A percentile compares a stretch with the other conserved stretches of the same genome.
These are phyloP conservation scores for Podila epigama DNA, from an alignment of 192 early-diverging fungal species.

Conservation along the genomic window DNA sequence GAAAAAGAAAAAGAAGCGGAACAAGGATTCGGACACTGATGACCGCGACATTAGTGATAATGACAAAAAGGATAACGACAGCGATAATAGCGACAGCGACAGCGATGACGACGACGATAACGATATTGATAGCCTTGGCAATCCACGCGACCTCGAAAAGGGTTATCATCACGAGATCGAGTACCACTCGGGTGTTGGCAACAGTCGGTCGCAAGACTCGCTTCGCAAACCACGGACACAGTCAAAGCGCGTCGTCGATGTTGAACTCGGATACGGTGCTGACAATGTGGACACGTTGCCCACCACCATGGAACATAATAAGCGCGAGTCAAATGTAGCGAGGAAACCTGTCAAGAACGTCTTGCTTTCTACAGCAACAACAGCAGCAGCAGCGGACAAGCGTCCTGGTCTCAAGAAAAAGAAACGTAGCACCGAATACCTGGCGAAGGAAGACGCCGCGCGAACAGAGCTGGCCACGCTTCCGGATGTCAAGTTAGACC, in stretches of 20 bases:
- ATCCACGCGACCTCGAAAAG: neutral
- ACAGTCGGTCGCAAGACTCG: conserved; percentile 3
- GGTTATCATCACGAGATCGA: neutral
- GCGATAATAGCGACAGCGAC: neutral
- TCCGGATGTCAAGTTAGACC: conserved; percentile 31
- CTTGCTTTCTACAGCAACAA: neutral
- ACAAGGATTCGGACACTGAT: neutral
- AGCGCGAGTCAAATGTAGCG: neutral
- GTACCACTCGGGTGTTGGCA: neutral
- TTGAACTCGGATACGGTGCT: neutral
- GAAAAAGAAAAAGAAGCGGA: conserved; percentile 7
- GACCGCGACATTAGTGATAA: neutral
- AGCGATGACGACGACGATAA: conserved; percentile 3
- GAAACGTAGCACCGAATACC: conserved; percentile 4
- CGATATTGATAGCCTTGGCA: neutral
- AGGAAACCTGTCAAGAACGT: conserved; percentile 15
- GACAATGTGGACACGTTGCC: neutral
- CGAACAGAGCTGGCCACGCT: conserved; percentile 30
- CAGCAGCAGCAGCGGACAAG: neutral
- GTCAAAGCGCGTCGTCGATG: neutral
- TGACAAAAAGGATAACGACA: neutral
- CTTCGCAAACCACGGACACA: neutral
- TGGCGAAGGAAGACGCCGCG: conserved; percentile 28
- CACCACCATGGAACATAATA: neutral
- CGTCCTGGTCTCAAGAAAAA: neutral